Base-by-base conservation (phyloP, 2,329 filamentous ascomycete genomes). In the Xylaria sp. region DNA sequence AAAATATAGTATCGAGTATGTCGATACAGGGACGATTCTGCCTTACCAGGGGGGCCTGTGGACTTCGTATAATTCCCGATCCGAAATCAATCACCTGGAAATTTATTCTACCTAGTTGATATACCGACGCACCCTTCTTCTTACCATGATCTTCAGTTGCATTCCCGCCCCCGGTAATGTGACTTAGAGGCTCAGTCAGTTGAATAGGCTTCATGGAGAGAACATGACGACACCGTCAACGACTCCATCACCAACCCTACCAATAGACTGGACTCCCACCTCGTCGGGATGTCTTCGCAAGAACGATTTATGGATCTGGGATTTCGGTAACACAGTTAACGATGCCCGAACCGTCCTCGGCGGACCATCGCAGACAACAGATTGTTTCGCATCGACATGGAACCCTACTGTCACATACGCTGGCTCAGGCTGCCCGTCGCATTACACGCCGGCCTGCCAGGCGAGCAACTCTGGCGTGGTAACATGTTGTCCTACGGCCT, bases 301-400 rank as follows among this genome's bases (percentile, higher is more conserved):
- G 4, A 58, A 42, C 1, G 74, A 76, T 44, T 71, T 68, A 50
- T 78, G 73, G 73, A 66, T 77, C 44, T 76, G 72, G 71, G 64
- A 71, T 25, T 74, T 67, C 37, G 23, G 68, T 21, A 5, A 44
- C 1, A 42, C 12, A 16, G 10, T 18, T 9, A 2, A 1, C 0
- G 72, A 75, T 51, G 68, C 63, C 16, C 67, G 71, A 6, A 76
- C 75, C 5, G 74, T 74, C 2, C 60, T 75, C 10, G 73, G 75
- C 8, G 74, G 74, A 1, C 74, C 75, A 23, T 70, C 75, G 9
- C 75, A 76, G 60, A 75, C 64, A n/a, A 62, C 65, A 12, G 48
- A 69, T 13, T 76, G 75, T 58, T 68, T 76, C 54, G 65, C 74
- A 1, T 60, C 75, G 29, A 55, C 67, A 12, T 74, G 73, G 69